These are phyloP conservation scores for Monosporozyma aerobia DNA, from an alignment of 805 yeast species.

Conservation along the genomic window DNA sequence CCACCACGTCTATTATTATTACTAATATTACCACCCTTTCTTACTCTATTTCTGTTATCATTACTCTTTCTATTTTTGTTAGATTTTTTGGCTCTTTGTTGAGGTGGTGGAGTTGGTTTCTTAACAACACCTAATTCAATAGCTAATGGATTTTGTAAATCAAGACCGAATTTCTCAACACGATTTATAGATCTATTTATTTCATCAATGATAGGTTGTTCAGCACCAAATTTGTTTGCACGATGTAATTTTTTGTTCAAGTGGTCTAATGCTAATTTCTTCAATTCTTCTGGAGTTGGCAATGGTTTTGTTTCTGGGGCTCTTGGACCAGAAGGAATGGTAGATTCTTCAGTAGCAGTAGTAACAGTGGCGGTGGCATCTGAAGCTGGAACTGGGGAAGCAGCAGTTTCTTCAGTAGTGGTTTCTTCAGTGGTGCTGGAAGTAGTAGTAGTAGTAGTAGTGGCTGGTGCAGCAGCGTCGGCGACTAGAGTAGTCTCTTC, in stretches of 20 bases:
- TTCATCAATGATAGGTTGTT: conserved; percentile 49
- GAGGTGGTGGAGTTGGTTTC: conserved; percentile 4
- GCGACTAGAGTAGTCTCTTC: neutral
- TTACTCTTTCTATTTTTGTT: conserved; percentile 4
- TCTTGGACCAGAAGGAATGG: conserved; percentile 2
- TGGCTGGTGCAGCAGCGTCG: conserved; percentile 3
- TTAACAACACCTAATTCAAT: conserved; percentile 52
- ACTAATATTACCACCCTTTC: conserved; percentile 4
- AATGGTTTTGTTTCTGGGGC: conserved; percentile 17
- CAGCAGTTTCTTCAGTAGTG: neutral
- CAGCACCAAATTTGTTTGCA: conserved; percentile 71
- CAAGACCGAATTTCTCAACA: conserved; percentile 78
- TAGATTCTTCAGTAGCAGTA: neutral
- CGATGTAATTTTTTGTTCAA: conserved; percentile 60
- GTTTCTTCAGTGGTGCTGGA: neutral
- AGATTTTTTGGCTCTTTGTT: neutral
- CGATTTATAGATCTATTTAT: conserved; percentile 40
- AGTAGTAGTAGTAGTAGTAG: neutral
- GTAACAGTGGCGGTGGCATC: neutral
- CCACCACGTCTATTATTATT: neutral
- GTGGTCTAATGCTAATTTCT: conserved; percentile 56
- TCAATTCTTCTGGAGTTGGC: conserved; percentile 60
- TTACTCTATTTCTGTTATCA: conserved; percentile 3
- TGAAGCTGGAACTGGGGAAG: neutral
- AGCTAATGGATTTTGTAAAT: conserved; percentile 55